Percentiles rank a stretch among this genome's conserved stretches.
phyloP scores from a whole-genome alignment of 805 yeast species.

The Teunomyces panamensis region DNA sequence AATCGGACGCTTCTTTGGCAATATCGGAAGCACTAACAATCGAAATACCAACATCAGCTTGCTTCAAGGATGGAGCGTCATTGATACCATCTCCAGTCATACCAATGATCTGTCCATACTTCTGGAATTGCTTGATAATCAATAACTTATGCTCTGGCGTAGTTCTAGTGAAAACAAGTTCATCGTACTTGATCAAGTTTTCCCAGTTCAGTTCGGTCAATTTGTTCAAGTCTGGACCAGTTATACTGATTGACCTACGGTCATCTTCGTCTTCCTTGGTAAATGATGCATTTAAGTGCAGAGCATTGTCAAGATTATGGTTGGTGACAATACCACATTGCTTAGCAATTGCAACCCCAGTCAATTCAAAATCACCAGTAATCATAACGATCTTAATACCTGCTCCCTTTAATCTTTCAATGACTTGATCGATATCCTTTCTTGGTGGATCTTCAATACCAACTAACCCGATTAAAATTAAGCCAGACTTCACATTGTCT shows the following conservation, averaged over 20 bases:
- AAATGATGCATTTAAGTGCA: constrained; percentile 12
- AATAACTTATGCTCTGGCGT: constrained; percentile 52
- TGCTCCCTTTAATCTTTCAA: constrained; percentile 32
- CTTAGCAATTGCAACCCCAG: constrained; percentile 50
- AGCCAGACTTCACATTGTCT: constrained; percentile 12
- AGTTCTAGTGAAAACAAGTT: constrained; percentile 40
- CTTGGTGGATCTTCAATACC: constrained; percentile 47
- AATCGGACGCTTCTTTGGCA: constrained; percentile 38
- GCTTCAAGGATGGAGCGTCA: constrained; percentile 35
- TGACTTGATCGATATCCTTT: constrained; percentile 30
- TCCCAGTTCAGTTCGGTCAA: constrained; percentile 44
- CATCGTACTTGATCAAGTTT: constrained; percentile 26
- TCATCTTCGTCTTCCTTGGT: constrained; percentile 13
- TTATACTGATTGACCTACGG: constrained; percentile 25
- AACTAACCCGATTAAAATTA: constrained; percentile 35
- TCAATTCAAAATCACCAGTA: constrained; percentile 54
- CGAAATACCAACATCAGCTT: constrained; percentile 34
- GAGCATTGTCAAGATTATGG: constrained; percentile 17
- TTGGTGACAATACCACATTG: constrained; percentile 36
- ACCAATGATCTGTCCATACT: constrained; percentile 25
- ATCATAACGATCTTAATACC: constrained; percentile 43
- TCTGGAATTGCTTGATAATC: constrained; percentile 47
- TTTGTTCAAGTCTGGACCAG: constrained; percentile 28
- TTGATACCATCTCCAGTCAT: constrained; percentile 38
- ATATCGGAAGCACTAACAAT: constrained; percentile 29